These are phyloP conservation scores for Tulasnella calospora DNA, from an alignment of 768 basidiomycete genomes.

Conservation along the genomic window DNA sequence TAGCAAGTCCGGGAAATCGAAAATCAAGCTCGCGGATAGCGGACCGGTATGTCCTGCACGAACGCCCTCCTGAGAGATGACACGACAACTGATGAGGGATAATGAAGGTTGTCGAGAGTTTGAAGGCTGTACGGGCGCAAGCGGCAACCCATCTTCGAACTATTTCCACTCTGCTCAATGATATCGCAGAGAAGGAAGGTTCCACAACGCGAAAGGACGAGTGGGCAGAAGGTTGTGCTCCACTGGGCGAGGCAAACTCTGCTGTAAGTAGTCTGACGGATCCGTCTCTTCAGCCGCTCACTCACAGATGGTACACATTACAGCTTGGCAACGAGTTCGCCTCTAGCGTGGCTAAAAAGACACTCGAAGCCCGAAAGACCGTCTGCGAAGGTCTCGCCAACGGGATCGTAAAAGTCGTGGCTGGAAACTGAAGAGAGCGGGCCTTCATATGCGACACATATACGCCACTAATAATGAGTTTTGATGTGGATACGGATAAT, in stretches of 20 bases:
- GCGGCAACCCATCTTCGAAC: slow-evolving; percentile 52
- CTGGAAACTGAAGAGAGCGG: background rate
- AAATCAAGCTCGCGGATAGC: slow-evolving; percentile 70
- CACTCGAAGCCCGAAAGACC: slow-evolving; percentile 66
- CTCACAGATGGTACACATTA: background rate
- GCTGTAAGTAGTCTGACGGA: slow-evolving; percentile 35
- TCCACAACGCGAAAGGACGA: slow-evolving; percentile 50
- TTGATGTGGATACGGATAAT: background rate
- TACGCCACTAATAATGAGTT: background rate
- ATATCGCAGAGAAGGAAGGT: slow-evolving; percentile 37
- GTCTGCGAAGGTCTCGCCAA: slow-evolving; percentile 67
- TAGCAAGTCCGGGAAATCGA: slow-evolving; percentile 29
- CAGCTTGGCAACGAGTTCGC: slow-evolving; percentile 53
- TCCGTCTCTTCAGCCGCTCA: background rate
- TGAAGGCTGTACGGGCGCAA: slow-evolving; percentile 57
- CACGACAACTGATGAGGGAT: background rate
- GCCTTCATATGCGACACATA: background rate
- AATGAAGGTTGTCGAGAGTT: slow-evolving; percentile 57
- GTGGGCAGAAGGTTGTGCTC: slow-evolving; percentile 50
- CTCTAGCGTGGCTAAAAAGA: slow-evolving; percentile 50
- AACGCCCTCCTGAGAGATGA: background rate
- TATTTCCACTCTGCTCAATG: slow-evolving; percentile 42
- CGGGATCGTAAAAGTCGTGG: slow-evolving; percentile 38
- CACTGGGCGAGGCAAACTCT: slow-evolving; percentile 36
- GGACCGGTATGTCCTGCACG: slow-evolving; percentile 28